Evolutionary conservation across 2,329 filamentous ascomycete species (phyloP).

Genomic region (Pleurostoma richardsiae): DNA sequence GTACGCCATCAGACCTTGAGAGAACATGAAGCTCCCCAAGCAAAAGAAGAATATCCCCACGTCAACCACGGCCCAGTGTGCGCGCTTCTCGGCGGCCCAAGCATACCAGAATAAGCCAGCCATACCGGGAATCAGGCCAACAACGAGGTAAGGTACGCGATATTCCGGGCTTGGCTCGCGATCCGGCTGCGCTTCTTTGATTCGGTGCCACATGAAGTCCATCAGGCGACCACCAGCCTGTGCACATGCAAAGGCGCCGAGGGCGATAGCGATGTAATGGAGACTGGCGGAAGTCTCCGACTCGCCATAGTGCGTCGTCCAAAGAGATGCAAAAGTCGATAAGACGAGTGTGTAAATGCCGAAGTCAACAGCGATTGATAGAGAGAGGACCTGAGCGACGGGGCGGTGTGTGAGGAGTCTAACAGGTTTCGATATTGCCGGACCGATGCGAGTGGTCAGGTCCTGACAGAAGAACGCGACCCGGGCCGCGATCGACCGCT

Average conservation of each 20-base stretch:
- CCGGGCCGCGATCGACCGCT: constrained; percentile 10
- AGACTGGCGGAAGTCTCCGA: constrained; percentile 40
- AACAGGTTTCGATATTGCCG: constrained; percentile 30
- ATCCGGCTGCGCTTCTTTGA: constrained; percentile 11
- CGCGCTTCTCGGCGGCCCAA: constrained; percentile 31
- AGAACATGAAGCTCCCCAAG: constrained; percentile 45
- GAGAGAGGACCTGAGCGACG: constrained; percentile 41
- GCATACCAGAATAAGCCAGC: constrained; percentile 45
- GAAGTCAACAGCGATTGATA: constrained; percentile 45
- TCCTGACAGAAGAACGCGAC: constrained; percentile 11
- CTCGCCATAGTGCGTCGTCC: constrained; percentile 40
- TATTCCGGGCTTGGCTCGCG: constrained; percentile 9
- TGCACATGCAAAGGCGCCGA: constrained; percentile 49
- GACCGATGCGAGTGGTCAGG: constrained; percentile 22
- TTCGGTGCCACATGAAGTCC: constrained; percentile 15
- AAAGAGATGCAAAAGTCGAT: constrained; percentile 47
- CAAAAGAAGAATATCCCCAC: constrained; percentile 48
- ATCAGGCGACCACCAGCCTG: constrained; percentile 24
- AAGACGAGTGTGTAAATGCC: constrained; percentile 51
- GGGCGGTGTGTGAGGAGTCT: constrained; percentile 45
- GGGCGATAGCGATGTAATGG: constrained; percentile 47
- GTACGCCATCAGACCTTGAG: constrained; percentile 50
- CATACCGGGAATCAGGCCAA: constrained; percentile 34
- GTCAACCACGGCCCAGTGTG: constrained; percentile 51
- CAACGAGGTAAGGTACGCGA: constrained; percentile 14